These are phyloP conservation scores for Trametes elegans DNA, from an alignment of 768 basidiomycete species.

Conservation along the genomic window DNA sequence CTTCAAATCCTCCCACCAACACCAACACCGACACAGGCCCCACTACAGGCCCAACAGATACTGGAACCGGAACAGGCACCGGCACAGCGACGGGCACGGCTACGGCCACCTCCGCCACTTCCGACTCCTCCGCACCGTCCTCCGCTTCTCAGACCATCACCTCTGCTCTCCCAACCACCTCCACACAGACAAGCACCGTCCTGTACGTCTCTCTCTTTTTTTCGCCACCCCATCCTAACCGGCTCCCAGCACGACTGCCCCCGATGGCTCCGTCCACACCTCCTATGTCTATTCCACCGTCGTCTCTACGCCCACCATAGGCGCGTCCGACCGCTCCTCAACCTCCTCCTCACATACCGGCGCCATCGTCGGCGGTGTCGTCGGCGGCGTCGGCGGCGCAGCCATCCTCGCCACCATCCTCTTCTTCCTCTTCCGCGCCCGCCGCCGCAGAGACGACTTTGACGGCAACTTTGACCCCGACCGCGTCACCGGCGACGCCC, in stretches of 20 bases:
- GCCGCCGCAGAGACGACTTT: slow-evolving; percentile 38
- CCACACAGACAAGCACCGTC: slow-evolving; percentile 14
- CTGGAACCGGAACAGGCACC: too few relatives aligned
- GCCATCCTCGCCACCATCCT: slow-evolving; percentile 25
- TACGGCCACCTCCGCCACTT: background rate
- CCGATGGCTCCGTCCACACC: slow-evolving; percentile 21
- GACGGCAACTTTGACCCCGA: slow-evolving; percentile 53
- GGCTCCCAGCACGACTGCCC: slow-evolving; percentile 18
- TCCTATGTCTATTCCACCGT: slow-evolving; percentile 18
- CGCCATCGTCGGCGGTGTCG: slow-evolving; percentile 32
- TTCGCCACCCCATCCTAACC: background rate
- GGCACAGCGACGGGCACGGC: too few relatives aligned
- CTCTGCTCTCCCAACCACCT: background rate
- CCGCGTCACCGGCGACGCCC: slow-evolving; percentile 33
- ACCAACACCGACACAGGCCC: background rate
- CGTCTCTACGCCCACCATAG: slow-evolving; percentile 15
- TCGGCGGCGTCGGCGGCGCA: slow-evolving; percentile 31
- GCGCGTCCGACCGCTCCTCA: slow-evolving; percentile 2
- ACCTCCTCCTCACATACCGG: slow-evolving; percentile 26
- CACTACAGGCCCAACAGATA: too few relatives aligned
- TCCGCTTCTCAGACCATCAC: slow-evolving; percentile 1
- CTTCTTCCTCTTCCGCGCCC: slow-evolving; percentile 25
- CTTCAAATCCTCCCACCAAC: background rate
- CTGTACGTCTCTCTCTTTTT: slow-evolving; percentile 15
- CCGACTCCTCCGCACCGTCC: slow-evolving; percentile 1